phyloP scores from a whole-genome alignment of 495 filamentous ascomycete genomes.

The Neurospora discreta region DNA sequence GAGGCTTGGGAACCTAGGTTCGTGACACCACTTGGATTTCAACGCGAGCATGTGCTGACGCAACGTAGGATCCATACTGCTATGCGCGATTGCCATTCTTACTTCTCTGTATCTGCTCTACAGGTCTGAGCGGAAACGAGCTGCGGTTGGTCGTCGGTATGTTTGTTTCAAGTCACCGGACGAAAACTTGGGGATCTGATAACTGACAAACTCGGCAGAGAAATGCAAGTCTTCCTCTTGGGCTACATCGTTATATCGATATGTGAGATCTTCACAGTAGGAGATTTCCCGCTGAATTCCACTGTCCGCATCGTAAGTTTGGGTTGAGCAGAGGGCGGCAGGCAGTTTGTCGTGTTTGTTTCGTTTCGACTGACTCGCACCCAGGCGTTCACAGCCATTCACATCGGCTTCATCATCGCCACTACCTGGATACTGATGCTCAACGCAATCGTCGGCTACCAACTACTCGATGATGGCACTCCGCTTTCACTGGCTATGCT shows the following conservation, averaged over 20 bases:
- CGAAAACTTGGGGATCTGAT: background rate
- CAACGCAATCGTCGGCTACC: slow-evolving; percentile 86
- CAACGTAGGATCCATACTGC: slow-evolving; percentile 73
- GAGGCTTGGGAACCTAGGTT: slow-evolving; percentile 77
- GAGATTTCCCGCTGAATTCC: slow-evolving; percentile 65
- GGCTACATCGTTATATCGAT: slow-evolving; percentile 84
- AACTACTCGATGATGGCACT: slow-evolving; percentile 90
- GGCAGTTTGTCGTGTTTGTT: slow-evolving; percentile 1
- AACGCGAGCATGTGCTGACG: slow-evolving; percentile 7
- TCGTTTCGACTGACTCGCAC: background rate
- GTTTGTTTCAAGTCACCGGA: slow-evolving; percentile 5
- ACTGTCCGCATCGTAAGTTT: slow-evolving; percentile 56
- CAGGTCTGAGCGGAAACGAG: slow-evolving; percentile 82
- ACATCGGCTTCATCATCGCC: slow-evolving; percentile 80
- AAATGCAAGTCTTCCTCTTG: slow-evolving; percentile 89
- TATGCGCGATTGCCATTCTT: slow-evolving; percentile 67
- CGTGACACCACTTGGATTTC: slow-evolving; percentile 19
- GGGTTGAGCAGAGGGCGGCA: slow-evolving; percentile 20
- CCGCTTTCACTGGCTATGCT: slow-evolving; percentile 69
- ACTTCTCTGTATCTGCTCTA: slow-evolving; percentile 54
- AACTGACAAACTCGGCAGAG: slow-evolving; percentile 43
- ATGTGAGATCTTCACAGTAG: slow-evolving; percentile 92
- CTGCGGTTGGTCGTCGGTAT: slow-evolving; percentile 88
- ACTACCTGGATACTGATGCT: slow-evolving; percentile 86
- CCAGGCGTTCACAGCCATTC: slow-evolving; percentile 85